Percentiles rank a stretch among this genome's conserved stretches.
These are phyloP conservation scores for Thoreauomyces humboldtii DNA, from an alignment of 192 early-diverging fungal species.

Conservation along the genomic window DNA sequence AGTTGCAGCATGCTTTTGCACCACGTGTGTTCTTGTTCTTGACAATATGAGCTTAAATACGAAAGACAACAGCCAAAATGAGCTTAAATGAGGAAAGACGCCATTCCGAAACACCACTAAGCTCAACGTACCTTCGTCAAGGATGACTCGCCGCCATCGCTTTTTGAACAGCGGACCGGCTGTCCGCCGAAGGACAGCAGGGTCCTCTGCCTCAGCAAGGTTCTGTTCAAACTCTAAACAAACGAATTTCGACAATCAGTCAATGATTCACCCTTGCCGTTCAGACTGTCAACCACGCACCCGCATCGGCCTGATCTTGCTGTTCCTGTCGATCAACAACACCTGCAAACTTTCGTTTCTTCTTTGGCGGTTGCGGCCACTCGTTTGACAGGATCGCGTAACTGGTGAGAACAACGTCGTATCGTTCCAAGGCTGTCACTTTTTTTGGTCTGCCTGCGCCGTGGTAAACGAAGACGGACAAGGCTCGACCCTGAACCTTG, in stretches of 20 bases:
- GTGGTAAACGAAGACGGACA: slow-evolving; percentile 68
- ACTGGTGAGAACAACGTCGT: slow-evolving; percentile 45
- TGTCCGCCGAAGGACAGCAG: not conserved
- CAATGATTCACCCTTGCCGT: too few species aligned
- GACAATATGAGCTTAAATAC: slow-evolving; percentile 39
- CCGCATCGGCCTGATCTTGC: too few species aligned
- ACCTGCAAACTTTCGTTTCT: too few species aligned
- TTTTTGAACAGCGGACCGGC: slow-evolving; percentile 5
- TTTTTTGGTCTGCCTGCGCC: slow-evolving; percentile 38
- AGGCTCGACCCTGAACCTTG: slow-evolving; percentile 46
- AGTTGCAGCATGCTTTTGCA: slow-evolving; percentile 13
- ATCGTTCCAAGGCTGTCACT: slow-evolving; percentile 24
- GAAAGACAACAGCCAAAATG: too few species aligned
- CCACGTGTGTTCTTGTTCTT: slow-evolving; percentile 35
- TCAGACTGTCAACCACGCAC: too few species aligned
- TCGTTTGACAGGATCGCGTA: slow-evolving; percentile 1
- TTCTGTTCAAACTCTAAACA: too few species aligned
- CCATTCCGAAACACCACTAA: too few species aligned
- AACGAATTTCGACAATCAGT: too few species aligned
- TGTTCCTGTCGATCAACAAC: too few species aligned
- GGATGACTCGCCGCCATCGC: slow-evolving; percentile 23
- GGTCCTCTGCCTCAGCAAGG: not conserved
- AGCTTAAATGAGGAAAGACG: too few species aligned
- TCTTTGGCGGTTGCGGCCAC: not conserved
- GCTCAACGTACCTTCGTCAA: slow-evolving; percentile 6